These are phyloP conservation scores for Alectoria sarmentosa DNA, from an alignment of 495 filamentous ascomycete species.

Conservation along the genomic window DNA sequence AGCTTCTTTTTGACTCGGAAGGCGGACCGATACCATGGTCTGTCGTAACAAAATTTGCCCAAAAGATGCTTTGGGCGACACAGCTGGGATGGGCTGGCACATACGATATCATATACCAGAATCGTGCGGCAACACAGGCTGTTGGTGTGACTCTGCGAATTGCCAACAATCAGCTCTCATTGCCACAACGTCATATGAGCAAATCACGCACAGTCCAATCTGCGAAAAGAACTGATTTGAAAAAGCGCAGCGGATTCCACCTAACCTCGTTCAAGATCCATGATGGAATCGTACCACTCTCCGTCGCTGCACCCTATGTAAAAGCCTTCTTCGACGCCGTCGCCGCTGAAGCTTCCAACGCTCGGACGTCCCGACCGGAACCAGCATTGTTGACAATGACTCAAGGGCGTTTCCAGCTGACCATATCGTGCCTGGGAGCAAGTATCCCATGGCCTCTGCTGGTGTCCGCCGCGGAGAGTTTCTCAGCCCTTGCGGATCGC, in stretches of 20 bases:
- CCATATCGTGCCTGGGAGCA: constrained; percentile 2
- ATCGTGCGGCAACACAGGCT: neutral
- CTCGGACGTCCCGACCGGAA: neutral
- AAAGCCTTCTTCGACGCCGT: constrained; percentile 7
- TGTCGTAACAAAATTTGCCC: neutral
- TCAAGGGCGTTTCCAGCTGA: neutral
- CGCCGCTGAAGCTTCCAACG: neutral
- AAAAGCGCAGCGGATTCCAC: neutral
- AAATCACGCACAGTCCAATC: neutral
- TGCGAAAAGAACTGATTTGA: neutral
- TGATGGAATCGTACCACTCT: neutral
- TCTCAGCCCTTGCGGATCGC: neutral
- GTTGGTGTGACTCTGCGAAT: neutral
- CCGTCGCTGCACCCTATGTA: neutral
- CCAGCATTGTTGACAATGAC: neutral
- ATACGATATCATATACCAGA: neutral
- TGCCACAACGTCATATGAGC: neutral
- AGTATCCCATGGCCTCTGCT: neutral
- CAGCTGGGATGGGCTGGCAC: neutral
- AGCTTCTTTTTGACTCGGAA: neutral
- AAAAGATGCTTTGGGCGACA: neutral
- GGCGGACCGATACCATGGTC: constrained; percentile 1
- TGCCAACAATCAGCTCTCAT: neutral
- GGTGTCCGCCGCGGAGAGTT: neutral
- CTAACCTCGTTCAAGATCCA: neutral